Evolutionary conservation across 129 eudicot genomes (phyloP), one percentile per base, ranked within the genome.

Genomic region (Silybum marianum): DNA sequence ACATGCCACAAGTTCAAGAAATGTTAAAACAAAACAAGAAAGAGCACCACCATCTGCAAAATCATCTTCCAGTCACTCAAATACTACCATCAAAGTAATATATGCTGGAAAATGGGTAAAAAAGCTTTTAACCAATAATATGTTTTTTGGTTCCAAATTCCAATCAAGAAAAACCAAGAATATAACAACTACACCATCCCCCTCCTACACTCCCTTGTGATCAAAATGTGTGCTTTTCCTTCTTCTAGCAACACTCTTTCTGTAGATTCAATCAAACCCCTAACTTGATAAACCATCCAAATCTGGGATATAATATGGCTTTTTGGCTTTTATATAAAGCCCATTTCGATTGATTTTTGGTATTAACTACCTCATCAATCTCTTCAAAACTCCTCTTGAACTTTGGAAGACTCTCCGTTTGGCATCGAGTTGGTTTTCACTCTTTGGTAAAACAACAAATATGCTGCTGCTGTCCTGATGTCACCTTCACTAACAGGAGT

Each of bases 391-490:
- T 58, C 48, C 22, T 77, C 83, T n/a, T 78, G 81, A 81, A 72
- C 85, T 82, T 71, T 69, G 25, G 93, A 90, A 72, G 94, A 78
- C 85, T 89, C 92, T 16, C 91, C 94, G 73, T 28, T 38, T 6
- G 83, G 28, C 73, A 51, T 73, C 63, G 24, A 40, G 13, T 84
- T 75, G 44, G 24, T 76, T 81, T 89, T 88, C 38, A 91, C 98
- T 86, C 97, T 88, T 40, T 28, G 93, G 85, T 96, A 96, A 84
- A 96, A 96, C 91, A 96, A 80, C 63, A 96, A 90, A 84, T 96
- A 96, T 7, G 99, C 99, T 54, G 99, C 99, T 25, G 98, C 85
- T 30, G 98, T 96, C 80, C 85, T 90, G 73, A 96, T 93, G 69
- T 93, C 99, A 40, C 87, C 81, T 84, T 96, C 99, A 75, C 84